A percentile compares a stretch with the other conserved stretches of the same genome.
These are phyloP conservation scores for Lichtheimia ornata DNA, from an alignment of 371 early-diverging fungal species.

Conservation along the genomic window DNA sequence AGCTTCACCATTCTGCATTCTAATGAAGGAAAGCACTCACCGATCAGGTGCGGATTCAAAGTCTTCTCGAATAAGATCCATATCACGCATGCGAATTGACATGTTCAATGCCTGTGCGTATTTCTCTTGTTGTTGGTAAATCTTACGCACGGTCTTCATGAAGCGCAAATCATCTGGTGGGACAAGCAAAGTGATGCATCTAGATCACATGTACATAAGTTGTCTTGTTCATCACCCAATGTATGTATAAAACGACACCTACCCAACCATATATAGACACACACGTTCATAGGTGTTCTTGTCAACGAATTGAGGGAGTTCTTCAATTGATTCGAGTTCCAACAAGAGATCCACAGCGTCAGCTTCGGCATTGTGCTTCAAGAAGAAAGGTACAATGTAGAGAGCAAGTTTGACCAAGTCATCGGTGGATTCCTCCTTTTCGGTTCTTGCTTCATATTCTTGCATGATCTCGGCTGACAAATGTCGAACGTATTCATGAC, in stretches of 20 bases:
- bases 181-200: conserved; percentile 88
- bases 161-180: conserved; percentile 89
- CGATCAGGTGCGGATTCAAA: conserved; percentile 85
- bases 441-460: conserved; percentile 73
- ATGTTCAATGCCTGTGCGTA: conserved; percentile 84
- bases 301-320: conserved; percentile 81
- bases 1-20: neutral
- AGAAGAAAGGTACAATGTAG: conserved; percentile 91
- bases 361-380: conserved; percentile 96
- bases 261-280: conserved; percentile 94
- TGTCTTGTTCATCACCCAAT: too few species aligned
- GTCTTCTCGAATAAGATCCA: conserved; percentile 83
- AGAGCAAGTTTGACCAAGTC: conserved; percentile 74
- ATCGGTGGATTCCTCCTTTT: conserved; percentile 58
- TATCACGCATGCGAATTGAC: conserved; percentile 83
- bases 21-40: conserved; percentile 43
- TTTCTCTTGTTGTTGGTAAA: conserved; percentile 83
- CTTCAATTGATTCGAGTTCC: conserved; percentile 84
- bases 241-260: conserved; percentile 5
- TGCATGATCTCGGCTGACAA: conserved; percentile 90
- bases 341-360: conserved; percentile 96
- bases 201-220: conserved; percentile 19
- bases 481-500: conserved; percentile 98
- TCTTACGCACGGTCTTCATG: conserved; percentile 85
- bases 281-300: conserved; percentile 92